Evolutionary conservation across 2,329 filamentous ascomycete species (phyloP).

Genomic region (Exophiala sp.): DNA sequence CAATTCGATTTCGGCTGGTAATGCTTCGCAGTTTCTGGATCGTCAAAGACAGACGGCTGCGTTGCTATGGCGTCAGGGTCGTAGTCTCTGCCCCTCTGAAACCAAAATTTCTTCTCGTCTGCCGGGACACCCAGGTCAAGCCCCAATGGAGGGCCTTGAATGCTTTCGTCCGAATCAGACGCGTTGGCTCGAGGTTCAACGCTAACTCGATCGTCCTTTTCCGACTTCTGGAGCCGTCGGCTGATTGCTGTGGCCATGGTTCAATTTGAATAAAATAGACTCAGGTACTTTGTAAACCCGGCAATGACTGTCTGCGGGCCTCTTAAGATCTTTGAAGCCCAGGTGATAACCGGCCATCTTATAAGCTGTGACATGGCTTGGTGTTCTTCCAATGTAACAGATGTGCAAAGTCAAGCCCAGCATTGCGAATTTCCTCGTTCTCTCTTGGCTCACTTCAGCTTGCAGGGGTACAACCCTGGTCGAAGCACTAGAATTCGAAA

Average conservation of each 20-base stretch:
- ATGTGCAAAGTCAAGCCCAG: too few species aligned
- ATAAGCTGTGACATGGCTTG: too few species aligned
- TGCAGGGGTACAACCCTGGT: too few species aligned
- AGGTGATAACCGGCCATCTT: too few species aligned
- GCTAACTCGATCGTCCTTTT: not conserved
- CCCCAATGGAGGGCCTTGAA: not conserved
- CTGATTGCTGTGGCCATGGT: not conserved
- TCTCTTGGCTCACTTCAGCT: too few species aligned
- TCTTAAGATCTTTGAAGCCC: too few species aligned
- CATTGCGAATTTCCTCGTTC: too few species aligned
- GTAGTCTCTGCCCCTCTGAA: constrained; percentile 28
- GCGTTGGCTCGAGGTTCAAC: not conserved
- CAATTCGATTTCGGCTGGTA: constrained; percentile 32
- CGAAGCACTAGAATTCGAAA: too few species aligned
- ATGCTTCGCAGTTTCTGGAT: constrained; percentile 37
- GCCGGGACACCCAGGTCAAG: constrained; percentile 23
- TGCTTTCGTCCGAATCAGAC: constrained; percentile 8
- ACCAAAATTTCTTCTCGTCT: constrained; percentile 32
- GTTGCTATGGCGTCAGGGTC: constrained; percentile 31
- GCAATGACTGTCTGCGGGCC: too few species aligned
- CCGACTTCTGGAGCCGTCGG: not conserved
- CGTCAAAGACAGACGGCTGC: constrained; percentile 44
- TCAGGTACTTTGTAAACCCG: too few species aligned
- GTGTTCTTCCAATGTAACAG: too few species aligned
- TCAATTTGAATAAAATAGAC: too few species aligned